These are phyloP conservation scores for Pseudomassariella vexata DNA, from an alignment of 2,329 filamentous ascomycete genomes.

Conservation along the genomic window DNA sequence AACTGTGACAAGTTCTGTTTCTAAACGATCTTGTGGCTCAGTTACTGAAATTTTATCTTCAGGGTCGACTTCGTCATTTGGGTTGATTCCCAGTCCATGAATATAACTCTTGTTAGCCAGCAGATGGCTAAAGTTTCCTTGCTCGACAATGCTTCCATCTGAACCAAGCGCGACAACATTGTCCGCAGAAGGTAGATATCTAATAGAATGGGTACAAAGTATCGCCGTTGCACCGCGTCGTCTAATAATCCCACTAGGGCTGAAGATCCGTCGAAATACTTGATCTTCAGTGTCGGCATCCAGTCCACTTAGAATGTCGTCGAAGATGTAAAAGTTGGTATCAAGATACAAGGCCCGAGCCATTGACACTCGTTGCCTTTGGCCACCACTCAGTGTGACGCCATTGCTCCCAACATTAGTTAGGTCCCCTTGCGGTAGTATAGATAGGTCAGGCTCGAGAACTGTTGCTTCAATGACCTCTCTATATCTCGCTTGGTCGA, in stretches of 20 bases:
- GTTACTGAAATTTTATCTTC: too few species aligned
- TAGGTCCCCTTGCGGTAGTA: conserved; percentile 26
- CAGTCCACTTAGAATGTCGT: conserved; percentile 3
- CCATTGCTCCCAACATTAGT: conserved; percentile 29
- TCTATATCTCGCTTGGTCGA: conserved; percentile 16
- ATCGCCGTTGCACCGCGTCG: conserved; percentile 1
- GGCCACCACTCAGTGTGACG: conserved; percentile 29
- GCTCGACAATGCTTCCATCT: conserved; percentile 9
- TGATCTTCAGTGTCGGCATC: neutral
- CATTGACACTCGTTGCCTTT: conserved; percentile 14
- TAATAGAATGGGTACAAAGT: conserved; percentile 5
- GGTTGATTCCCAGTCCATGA: too few species aligned
- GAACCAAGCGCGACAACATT: conserved; percentile 3
- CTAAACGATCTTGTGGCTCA: too few species aligned
- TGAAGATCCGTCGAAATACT: neutral
- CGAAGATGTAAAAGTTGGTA: conserved; percentile 3
- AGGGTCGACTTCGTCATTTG: too few species aligned
- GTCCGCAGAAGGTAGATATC: conserved; percentile 4
- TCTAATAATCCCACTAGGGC: too few species aligned
- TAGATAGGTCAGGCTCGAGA: conserved; percentile 20
- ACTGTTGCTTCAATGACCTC: conserved; percentile 17
- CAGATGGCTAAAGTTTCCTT: conserved; percentile 3
- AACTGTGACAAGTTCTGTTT: too few species aligned
- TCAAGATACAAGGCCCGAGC: conserved; percentile 5
- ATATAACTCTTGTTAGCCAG: too few species aligned